phyloP scores from a whole-genome alignment of 2,329 filamentous ascomycete genomes.

The Cladophialophora chaetospira region DNA sequence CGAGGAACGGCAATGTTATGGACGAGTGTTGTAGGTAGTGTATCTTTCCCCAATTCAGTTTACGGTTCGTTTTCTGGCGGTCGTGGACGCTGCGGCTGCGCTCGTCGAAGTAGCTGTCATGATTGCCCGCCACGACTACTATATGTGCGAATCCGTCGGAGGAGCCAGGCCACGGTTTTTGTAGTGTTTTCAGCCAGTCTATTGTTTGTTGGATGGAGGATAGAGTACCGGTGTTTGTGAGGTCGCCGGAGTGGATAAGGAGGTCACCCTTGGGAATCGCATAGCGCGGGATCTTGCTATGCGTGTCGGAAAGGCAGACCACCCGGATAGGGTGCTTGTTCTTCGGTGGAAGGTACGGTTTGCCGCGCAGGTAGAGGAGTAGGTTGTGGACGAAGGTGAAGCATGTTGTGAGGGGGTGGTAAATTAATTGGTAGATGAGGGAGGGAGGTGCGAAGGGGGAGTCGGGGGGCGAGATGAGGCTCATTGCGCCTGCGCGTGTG shows the following conservation, averaged over 20 bases:
- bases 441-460: constrained; percentile 53
- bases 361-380: constrained; percentile 68
- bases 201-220: constrained; percentile 78
- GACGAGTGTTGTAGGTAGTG: constrained; percentile 74
- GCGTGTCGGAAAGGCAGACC: constrained; percentile 89
- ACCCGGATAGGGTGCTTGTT: constrained; percentile 64
- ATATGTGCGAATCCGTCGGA: constrained; percentile 70
- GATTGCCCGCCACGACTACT: constrained; percentile 82
- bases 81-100: constrained; percentile 61
- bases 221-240: constrained; percentile 72
- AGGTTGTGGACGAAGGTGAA: constrained; percentile 64
- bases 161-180: constrained; percentile 32
- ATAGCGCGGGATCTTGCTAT: constrained; percentile 59
- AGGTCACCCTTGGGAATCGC: constrained; percentile 70
- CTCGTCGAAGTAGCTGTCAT: constrained; percentile 82
- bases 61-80: constrained; percentile 47
- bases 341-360: constrained; percentile 61
- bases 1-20: constrained; percentile 63
- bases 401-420: constrained; percentile 68
- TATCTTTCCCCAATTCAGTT: constrained; percentile 67
- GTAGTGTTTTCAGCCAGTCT: constrained; percentile 72
- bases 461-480: constrained; percentile 22
- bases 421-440: constrained; percentile 64
- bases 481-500: too few relatives aligned
- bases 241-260: constrained; percentile 86